Conservation (phyloP, 495 filamentous ascomycete species). For the Polyplosphaeria fusca region DNA sequence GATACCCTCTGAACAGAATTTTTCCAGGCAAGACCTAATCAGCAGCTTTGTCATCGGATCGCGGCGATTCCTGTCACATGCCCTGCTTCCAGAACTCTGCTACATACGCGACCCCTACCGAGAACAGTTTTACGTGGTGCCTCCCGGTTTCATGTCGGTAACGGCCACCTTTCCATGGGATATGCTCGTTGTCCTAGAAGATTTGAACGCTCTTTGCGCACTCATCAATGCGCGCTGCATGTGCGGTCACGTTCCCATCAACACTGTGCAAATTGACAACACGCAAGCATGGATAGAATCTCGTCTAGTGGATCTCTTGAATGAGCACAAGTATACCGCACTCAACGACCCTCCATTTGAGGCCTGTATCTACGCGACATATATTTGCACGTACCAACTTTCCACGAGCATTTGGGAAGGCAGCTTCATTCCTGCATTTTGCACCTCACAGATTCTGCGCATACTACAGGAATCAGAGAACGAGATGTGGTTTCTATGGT, state of each 20-base stretch:
- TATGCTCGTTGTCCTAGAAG: neutral
- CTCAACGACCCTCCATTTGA: conserved; percentile 1
- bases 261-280: conserved; percentile 2
- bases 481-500: neutral
- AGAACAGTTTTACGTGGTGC: too few species aligned
- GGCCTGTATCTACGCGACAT: conserved; percentile 5
- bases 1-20: too few species aligned
- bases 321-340: neutral
- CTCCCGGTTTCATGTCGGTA: conserved; percentile 2
- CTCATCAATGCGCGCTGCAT: neutral
- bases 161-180: neutral
- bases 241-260: neutral
- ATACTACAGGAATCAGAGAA: neutral
- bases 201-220: conserved; percentile 7
- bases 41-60: conserved; percentile 5
- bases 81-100: neutral
- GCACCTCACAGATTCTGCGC: neutral
- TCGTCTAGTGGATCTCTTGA: conserved; percentile 1
- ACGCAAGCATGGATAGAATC: conserved; percentile 13
- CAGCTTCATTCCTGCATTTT: conserved; percentile 11
- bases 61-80: conserved; percentile 1
- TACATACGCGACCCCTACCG: neutral
- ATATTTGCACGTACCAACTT: conserved; percentile 16
- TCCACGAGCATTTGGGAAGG: conserved; percentile 14
- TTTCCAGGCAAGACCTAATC: conserved; percentile 11